A percentile compares a stretch with the other conserved stretches of the same genome.
Conservation (phyloP, 495 filamentous ascomycete genomes). For the Evansstolkia leycettana region DNA sequence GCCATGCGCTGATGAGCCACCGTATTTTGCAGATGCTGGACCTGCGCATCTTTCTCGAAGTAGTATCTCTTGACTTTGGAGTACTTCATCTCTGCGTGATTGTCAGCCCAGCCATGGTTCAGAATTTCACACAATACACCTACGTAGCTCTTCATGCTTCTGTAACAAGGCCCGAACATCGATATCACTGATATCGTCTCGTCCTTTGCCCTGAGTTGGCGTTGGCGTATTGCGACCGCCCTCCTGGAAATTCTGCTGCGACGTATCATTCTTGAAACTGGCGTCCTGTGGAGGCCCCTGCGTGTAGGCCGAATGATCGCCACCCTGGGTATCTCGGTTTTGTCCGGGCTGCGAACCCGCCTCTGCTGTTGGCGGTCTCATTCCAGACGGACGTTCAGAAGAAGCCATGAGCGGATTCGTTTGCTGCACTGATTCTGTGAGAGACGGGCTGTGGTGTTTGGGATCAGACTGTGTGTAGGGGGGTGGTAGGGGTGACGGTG, state of each 20-base stretch:
- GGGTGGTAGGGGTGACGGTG: background rate
- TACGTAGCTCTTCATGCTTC: slow-evolving; percentile 1
- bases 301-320: background rate
- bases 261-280: background rate
- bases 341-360: background rate
- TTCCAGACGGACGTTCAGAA: background rate
- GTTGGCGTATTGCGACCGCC: background rate
- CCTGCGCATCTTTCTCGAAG: slow-evolving; percentile 88
- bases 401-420: background rate
- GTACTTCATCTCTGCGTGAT: slow-evolving; percentile 74
- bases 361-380: background rate
- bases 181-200: slow-evolving; percentile 1
- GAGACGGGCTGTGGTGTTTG: background rate
- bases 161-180: background rate
- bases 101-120: background rate
- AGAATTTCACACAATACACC: background rate
- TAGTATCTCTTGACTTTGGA: slow-evolving; percentile 96
- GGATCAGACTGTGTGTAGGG: background rate
- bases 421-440: background rate
- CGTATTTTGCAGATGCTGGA: slow-evolving; percentile 91
- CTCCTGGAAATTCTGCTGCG: slow-evolving; percentile 1
- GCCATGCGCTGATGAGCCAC: slow-evolving; percentile 91
- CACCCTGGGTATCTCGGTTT: background rate
- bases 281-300: background rate
- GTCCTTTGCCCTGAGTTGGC: background rate